A percentile compares a stretch with the other conserved stretches of the same genome.
phyloP scores from a whole-genome alignment of 139 green algal species.

The Coelastrella sp. region DNA sequence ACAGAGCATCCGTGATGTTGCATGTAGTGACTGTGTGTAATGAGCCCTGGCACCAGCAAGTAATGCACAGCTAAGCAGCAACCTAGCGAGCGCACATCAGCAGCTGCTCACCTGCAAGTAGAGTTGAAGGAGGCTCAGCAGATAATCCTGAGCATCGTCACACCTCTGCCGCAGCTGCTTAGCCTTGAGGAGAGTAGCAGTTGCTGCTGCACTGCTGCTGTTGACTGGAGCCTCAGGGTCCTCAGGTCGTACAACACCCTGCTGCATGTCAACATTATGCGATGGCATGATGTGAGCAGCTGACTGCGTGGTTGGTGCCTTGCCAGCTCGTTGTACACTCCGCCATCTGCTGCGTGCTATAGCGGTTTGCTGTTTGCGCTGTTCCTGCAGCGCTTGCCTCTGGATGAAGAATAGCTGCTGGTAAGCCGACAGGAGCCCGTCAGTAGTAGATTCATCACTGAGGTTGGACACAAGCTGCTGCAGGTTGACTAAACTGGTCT shows the following conservation, averaged over 20 bases:
- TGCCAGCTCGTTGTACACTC: not conserved
- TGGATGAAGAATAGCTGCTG: constrained; percentile 23
- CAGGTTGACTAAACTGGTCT: constrained; percentile 9
- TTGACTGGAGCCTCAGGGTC: not conserved
- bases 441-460: not conserved
- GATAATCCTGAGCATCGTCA: constrained; percentile 36
- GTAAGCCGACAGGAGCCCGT: constrained; percentile 20
- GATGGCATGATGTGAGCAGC: no score
- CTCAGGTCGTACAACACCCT: no score
- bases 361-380: constrained; percentile 9
- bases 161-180: not conserved
- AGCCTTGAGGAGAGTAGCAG: not conserved
- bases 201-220: not conserved
- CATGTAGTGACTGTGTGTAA: no score
- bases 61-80: no score
- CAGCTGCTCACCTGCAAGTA: constrained; percentile 13
- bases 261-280: no score
- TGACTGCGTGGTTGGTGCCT: not conserved
- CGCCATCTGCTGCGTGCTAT: constrained; percentile 4
- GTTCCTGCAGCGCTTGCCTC: constrained; percentile 16
- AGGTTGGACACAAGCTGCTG: constrained; percentile 9
- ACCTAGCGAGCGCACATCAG: no score
- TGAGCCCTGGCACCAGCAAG: no score
- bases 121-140: not conserved
- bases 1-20: no score